Evolutionary conservation across 2,329 filamentous ascomycete species (phyloP), one percentile per base, ranked within the genome.

Genomic region (Blumeriella jaapii): DNA sequence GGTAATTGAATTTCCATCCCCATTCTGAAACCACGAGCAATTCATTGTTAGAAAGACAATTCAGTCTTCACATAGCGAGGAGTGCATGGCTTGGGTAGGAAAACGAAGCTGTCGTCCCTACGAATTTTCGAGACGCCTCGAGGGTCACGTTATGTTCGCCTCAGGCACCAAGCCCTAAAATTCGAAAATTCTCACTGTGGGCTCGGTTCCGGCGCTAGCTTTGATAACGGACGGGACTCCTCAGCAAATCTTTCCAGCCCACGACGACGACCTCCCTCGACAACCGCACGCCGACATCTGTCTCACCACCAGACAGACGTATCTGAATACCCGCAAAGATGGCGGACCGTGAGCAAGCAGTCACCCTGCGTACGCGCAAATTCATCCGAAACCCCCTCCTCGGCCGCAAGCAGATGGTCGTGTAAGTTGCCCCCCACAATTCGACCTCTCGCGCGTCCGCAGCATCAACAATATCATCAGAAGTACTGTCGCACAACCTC

Each of bases 321-420:
- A 51, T 46, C 39, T 41, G 48, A 65, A 60, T 60, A n/a, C n/a
- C 7, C 67, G 69, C 69, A 71, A 93, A 68, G 67, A 94, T 95
- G 89, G 82, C 87, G 69, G 82, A 87, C 69, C 67, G 68, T 61
- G 79, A 84, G 63, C 67, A 68, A 58, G 69, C 79, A 62, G 79
- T 86, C 63, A 86, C 81, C 60, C 70, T 87, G 71, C 78, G 91
- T 74, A 98, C 91, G 69, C 89, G 91, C 83, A 96, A 96, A 77
- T 98, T 98, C 83, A 93, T 96, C 72, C 85, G 87, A 74, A 98
- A 98, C 80, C 84, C 91, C 67, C 85, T 98, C 62, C 81, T 98
- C 64, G 85, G 82, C 65, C 83, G 89, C 67, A 94, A 93, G 78
- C 89, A 96, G 81, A 94, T 96, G 85, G 89, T 95, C 70, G 83